Evolutionary conservation across 371 early-diverging fungal genomes (phyloP), one percentile per base, ranked within the genome.

Genomic region (Syncephalastrum monosporum): DNA sequence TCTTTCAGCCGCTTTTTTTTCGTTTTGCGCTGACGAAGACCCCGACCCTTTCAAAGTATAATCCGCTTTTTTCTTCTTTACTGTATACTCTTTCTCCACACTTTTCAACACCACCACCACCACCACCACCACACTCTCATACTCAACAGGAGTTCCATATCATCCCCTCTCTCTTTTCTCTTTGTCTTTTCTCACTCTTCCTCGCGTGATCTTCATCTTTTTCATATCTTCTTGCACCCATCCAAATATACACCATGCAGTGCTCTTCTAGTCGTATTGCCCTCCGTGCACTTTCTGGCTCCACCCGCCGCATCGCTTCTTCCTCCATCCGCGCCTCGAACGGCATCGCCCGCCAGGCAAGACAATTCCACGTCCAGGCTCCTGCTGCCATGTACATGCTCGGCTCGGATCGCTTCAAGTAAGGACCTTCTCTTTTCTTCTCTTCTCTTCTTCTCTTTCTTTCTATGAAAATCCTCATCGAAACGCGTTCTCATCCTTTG

Each of bases 291-390:
- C 42, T 59, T 21, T 50, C 56, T 13, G 48, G 47, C 53, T 53
- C 60, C 42, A 43, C 60, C 46, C 60, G 58, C 12, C 57, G 58
- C 25, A 49, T 47, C n/a, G 56, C 38, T 38, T 44, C 29, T 29
- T 29, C 29, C 29, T 29, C 29, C 29, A 29, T 42, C 33, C 58
- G 58, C 42, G 27, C 25, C 24, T 48, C 50, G 17, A 29, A 29
- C 29, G 29, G 29, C 29, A 16, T 47, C 41, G 21, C 16, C 1
- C 42, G 43, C 8, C 69, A 71, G 42, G 65, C 65, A n/a, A 70
- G 77, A 68, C 70, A 70, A 47, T 65, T 76, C 50, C 77, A 76
- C 52, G 56, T 75, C 45, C 76, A 75, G 55, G 61, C 55, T 48
- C 73, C 77, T 61, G 65, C 64, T 55, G 65, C 73, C 45, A 46